phyloP scores from a whole-genome alignment of 192 early-diverging fungal genomes.

The Backusella circina region DNA sequence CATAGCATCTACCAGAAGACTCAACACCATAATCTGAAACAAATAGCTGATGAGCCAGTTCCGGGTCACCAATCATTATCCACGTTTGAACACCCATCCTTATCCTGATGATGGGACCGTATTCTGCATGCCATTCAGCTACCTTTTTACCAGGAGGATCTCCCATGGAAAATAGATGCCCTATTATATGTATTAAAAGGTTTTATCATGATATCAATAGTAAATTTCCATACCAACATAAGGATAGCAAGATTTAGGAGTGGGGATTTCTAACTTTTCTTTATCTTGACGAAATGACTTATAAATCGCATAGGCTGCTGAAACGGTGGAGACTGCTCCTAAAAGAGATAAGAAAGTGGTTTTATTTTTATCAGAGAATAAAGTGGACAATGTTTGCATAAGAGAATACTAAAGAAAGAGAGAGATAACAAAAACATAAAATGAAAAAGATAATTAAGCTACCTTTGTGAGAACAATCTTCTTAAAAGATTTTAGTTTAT shows the following conservation, averaged over 20 bases:
- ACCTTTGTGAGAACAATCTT: no score
- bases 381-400: background rate
- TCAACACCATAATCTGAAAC: background rate
- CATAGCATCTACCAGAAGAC: background rate
- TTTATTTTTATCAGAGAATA: background rate
- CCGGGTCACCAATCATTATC: background rate
- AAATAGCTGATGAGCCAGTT: conserved; percentile 3
- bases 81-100: conserved; percentile 10
- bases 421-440: background rate
- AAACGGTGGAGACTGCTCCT: background rate
- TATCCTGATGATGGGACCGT: background rate
- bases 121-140: conserved; percentile 7
- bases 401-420: background rate
- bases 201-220: no score
- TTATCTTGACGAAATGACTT: background rate
- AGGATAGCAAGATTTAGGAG: background rate
- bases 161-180: background rate
- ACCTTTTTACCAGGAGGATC: background rate
- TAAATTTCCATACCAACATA: background rate
- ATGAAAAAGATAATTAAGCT: no score
- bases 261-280: background rate
- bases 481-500: background rate
- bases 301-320: background rate
- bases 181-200: background rate
- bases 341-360: background rate